Conservation (phyloP, 148 eudicot genomes). For the Persicaria tinctoria region DNA sequence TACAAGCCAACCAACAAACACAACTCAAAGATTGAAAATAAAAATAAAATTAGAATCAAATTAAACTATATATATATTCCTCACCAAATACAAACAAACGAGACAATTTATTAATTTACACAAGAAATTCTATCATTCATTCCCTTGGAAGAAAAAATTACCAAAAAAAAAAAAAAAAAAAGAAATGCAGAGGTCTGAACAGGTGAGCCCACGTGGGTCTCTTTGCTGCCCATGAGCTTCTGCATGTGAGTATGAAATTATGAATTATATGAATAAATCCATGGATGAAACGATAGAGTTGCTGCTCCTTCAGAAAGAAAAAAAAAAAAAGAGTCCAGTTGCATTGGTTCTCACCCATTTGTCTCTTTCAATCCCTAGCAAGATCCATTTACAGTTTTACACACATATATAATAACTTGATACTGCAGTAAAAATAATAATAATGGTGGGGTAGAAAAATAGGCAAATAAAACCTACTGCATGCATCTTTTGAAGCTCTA, state of each 20-base stretch:
- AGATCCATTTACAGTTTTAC: neutral
- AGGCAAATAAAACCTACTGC: neutral
- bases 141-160: neutral
- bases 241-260: constrained; percentile 2
- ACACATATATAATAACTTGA: too few relatives aligned
- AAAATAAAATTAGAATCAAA: neutral
- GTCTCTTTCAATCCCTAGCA: neutral
- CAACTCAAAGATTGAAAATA: neutral
- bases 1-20: constrained; percentile 2
- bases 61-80: neutral
- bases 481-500: constrained; percentile 12
- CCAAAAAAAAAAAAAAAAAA: neutral
- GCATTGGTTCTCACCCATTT: neutral
- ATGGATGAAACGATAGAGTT: neutral
- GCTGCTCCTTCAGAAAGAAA: neutral
- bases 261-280: constrained; percentile 4
- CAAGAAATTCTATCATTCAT: neutral
- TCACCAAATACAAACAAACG: constrained; percentile 1
- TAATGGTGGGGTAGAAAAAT: neutral
- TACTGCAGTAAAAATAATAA: neutral
- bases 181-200: neutral
- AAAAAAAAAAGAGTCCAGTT: neutral
- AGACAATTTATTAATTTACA: neutral
- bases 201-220: constrained; percentile 11
- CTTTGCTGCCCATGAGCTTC: neutral